Conservation (phyloP, 306 rosid genomes). For the Prinsepia uniflora region DNA sequence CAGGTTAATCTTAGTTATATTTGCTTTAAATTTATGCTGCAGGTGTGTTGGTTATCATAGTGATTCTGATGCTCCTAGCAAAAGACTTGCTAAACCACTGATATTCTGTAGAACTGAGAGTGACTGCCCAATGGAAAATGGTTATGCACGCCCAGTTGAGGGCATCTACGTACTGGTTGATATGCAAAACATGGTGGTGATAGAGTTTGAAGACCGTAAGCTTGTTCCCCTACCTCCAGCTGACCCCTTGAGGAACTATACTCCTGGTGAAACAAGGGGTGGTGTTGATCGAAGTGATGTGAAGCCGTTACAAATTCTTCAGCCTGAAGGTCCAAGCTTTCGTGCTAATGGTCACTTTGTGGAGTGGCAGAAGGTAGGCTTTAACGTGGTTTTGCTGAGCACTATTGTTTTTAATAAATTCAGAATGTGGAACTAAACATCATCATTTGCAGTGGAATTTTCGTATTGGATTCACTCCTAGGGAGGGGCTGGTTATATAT, state of each 20-base stretch:
- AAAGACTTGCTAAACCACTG: constrained; percentile 86
- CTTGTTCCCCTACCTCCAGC: constrained; percentile 93
- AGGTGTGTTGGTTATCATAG: constrained; percentile 90
- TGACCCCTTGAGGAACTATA: constrained; percentile 89
- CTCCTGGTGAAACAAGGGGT: constrained; percentile 86
- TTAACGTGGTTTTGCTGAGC: constrained; percentile 11
- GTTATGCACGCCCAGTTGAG: constrained; percentile 93
- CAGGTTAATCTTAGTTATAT: not conserved
- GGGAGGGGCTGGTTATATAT: constrained; percentile 83
- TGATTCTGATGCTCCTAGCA: constrained; percentile 76
- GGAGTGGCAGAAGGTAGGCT: constrained; percentile 90
- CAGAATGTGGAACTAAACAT: constrained; percentile 7
- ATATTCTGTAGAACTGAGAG: constrained; percentile 88
- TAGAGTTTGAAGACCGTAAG: constrained; percentile 86
- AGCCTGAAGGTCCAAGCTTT: constrained; percentile 95
- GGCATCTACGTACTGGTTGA: constrained; percentile 78
- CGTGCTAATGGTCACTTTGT: constrained; percentile 75
- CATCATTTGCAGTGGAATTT: constrained; percentile 75
- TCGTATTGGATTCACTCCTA: constrained; percentile 85
- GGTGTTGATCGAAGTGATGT: constrained; percentile 88
- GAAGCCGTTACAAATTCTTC: constrained; percentile 73
- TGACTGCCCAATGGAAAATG: constrained; percentile 96
- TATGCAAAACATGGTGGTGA: constrained; percentile 84
- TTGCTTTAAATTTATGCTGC: constrained; percentile 18
- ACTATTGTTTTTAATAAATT: not conserved